A percentile compares a stretch with the other conserved stretches of the same genome.
phyloP scores from a whole-genome alignment of 371 early-diverging fungal species.

The Saksenaea oblongispora region DNA sequence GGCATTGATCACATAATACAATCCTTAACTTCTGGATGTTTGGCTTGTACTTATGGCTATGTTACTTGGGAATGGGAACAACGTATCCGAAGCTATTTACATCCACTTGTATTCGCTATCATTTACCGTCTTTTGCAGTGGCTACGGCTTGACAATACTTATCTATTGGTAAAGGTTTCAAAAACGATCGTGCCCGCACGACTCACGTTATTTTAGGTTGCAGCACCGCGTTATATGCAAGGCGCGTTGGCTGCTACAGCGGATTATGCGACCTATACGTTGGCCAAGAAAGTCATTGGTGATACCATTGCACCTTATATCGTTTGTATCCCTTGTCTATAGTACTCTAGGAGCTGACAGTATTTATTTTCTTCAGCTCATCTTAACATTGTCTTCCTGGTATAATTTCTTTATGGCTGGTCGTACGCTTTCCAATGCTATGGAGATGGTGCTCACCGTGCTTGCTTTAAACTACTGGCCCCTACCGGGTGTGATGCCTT shows the following conservation, averaged over 20 bases:
- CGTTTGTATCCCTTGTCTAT: too few species aligned
- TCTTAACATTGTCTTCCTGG: slow-evolving; percentile 77
- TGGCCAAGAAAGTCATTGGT: slow-evolving; percentile 55
- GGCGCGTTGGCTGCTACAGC: slow-evolving; percentile 69
- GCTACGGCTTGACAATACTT: slow-evolving; percentile 62
- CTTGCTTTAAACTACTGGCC: slow-evolving; percentile 81
- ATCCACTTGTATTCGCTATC: slow-evolving; percentile 77
- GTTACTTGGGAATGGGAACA: slow-evolving; percentile 92
- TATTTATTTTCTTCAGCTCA: slow-evolving; percentile 53
- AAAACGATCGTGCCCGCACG: neutral
- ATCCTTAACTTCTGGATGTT: slow-evolving; percentile 19
- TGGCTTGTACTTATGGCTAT: slow-evolving; percentile 64
- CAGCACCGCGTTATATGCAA: slow-evolving; percentile 75
- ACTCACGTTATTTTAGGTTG: slow-evolving; percentile 43
- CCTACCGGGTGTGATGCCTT: slow-evolving; percentile 20
- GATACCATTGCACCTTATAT: slow-evolving; percentile 39
- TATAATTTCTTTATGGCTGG: slow-evolving; percentile 77
- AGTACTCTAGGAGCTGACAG: too few species aligned
- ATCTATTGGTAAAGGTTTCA: slow-evolving; percentile 51
- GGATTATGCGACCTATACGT: slow-evolving; percentile 73
- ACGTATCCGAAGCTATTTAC: slow-evolving; percentile 72
- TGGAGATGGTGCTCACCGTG: slow-evolving; percentile 68
- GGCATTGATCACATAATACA: neutral
- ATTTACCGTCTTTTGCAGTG: slow-evolving; percentile 65
- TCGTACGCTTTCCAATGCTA: slow-evolving; percentile 74